Conservation (phyloP, 169 alveolate genomes). For the Fabrea salina region DNA sequence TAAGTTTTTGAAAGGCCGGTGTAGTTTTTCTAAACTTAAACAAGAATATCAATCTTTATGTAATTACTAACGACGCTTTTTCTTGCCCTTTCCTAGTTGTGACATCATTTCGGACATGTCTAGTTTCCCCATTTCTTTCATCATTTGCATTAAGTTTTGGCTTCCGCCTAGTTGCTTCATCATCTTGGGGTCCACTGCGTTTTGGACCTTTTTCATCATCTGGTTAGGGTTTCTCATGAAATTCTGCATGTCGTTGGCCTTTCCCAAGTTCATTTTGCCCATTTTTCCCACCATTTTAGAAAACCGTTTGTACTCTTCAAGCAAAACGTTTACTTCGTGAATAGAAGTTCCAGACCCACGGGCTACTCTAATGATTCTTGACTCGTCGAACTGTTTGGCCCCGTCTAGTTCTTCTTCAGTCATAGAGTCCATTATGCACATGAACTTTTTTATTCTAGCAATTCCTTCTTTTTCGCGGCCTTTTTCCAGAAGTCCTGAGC, state of each 20-base stretch:
- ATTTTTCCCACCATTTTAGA: constrained; percentile 95
- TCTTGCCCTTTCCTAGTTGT: constrained; percentile 2
- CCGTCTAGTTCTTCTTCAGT: constrained; percentile 94
- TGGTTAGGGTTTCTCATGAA: constrained; percentile 94
- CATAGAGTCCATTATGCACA: constrained; percentile 97
- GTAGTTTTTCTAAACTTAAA: too few relatives aligned
- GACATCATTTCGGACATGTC: constrained; percentile 64
- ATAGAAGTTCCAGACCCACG: constrained; percentile 94
- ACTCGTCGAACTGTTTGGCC: constrained; percentile 84
- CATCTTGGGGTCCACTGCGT: constrained; percentile 94
- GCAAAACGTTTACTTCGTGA: constrained; percentile 87
- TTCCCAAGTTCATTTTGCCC: constrained; percentile 94
- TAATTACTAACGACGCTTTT: too few relatives aligned
- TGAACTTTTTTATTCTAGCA: constrained; percentile 91
- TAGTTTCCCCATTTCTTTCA: constrained; percentile 86
- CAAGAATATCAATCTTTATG: too few relatives aligned
- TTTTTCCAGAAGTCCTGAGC: constrained; percentile 86
- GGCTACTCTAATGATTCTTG: constrained; percentile 92
- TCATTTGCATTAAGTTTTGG: constrained; percentile 90
- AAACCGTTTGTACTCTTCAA: constrained; percentile 95
- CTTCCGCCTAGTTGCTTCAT: constrained; percentile 96
- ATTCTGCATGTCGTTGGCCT: constrained; percentile 84
- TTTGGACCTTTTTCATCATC: constrained; percentile 91
- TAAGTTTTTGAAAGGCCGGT: too few relatives aligned
- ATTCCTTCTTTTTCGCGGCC: constrained; percentile 97